Base-by-base conservation (phyloP, 768 basidiomycete genomes). In the Russula virescens region DNA sequence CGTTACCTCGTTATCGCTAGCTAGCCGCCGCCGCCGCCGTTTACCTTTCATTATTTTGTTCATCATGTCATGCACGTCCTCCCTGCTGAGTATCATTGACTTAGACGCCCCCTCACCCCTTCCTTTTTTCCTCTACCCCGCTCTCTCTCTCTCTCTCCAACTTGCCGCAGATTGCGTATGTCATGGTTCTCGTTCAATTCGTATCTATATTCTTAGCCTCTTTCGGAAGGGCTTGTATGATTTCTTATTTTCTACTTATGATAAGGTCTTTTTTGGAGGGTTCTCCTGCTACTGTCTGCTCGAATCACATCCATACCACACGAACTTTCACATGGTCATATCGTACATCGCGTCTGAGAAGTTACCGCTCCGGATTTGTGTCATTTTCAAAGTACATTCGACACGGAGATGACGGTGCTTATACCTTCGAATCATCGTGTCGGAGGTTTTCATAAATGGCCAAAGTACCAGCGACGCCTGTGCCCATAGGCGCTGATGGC, bases 241-340 rank as follows among this genome's bases (percentile, higher is more conserved):
- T 31, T 58, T 51, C 11, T 23, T 47, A 7, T 38, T n/a, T 38
- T 38, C 46, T 61, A 46, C 23, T 63, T 58, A 63, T 58, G 62
- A 63, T 58, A 50, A 53, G 62, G 62, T 52, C 23, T 53, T 62
- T 56, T 38, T 63, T 57, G 52, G 62, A 56, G 58, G 50, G 62
- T 25, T 52, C 18, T 23, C 11, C 18, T 10, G 3, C n/a, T n/a
- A n/a, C 2, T 48, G 35, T 55, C 38, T 28, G 35, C 21, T 60
- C 51, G 31, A 21, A 46, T 35, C 28, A 5, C 38, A n/a, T 52
- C 42, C 40, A 25, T 42, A 52, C 23, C 38, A 8, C 46, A 21
- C 54, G 42, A n/a, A 38, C 10, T 42, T 26, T 26, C 49, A 43
- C 16, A 47, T 43, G 31, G 28, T 16, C 38, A n/a, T n/a, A n/a